A percentile compares a stretch with the other conserved stretches of the same genome.
Conservation (phyloP, 495 filamentous ascomycete genomes). For the Echria macrotheca region DNA sequence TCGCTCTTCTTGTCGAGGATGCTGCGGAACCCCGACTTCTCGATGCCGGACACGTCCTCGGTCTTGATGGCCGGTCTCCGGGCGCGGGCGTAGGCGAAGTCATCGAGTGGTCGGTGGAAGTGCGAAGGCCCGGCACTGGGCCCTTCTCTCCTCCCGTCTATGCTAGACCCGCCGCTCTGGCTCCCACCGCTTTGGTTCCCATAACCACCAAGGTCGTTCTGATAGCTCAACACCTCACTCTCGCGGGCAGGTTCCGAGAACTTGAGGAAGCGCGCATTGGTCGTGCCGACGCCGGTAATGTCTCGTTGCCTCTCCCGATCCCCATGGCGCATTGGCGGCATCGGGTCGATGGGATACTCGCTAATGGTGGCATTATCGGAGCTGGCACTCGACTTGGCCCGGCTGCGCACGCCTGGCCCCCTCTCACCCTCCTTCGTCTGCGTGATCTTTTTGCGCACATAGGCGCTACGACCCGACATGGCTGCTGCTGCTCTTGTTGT, state of each 20-base stretch:
- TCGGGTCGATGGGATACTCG: slow-evolving; percentile 23
- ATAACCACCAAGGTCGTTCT: slow-evolving; percentile 20
- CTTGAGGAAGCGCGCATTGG: slow-evolving; percentile 39
- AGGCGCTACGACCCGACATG: slow-evolving; percentile 53
- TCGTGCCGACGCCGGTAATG: slow-evolving; percentile 34
- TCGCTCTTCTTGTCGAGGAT: slow-evolving; percentile 51
- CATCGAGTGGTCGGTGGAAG: slow-evolving; percentile 28
- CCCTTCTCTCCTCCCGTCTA: slow-evolving; percentile 27
- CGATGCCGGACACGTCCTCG: slow-evolving; percentile 46
- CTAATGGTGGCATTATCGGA: slow-evolving; percentile 38
- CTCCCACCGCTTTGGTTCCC: slow-evolving; percentile 32
- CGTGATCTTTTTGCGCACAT: slow-evolving; percentile 50
- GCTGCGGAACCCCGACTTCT: slow-evolving; percentile 45
- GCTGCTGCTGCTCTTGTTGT: slow-evolving; percentile 7
- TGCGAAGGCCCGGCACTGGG: slow-evolving; percentile 9
- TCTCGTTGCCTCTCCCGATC: slow-evolving; percentile 14
- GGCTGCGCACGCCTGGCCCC: slow-evolving; percentile 11
- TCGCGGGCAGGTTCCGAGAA: slow-evolving; percentile 34
- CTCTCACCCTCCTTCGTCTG: slow-evolving; percentile 34
- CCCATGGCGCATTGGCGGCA: slow-evolving; percentile 21
- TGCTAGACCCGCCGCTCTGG: slow-evolving; percentile 37
- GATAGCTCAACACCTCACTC: slow-evolving; percentile 24
- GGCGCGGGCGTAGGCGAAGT: slow-evolving; percentile 39
- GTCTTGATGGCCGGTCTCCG: slow-evolving; percentile 40
- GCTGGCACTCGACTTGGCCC: slow-evolving; percentile 30